Percentiles rank a stretch among this genome's conserved stretches.
Conservation (phyloP, 129 eudicot genomes). For the Flaveria robusta region DNA sequence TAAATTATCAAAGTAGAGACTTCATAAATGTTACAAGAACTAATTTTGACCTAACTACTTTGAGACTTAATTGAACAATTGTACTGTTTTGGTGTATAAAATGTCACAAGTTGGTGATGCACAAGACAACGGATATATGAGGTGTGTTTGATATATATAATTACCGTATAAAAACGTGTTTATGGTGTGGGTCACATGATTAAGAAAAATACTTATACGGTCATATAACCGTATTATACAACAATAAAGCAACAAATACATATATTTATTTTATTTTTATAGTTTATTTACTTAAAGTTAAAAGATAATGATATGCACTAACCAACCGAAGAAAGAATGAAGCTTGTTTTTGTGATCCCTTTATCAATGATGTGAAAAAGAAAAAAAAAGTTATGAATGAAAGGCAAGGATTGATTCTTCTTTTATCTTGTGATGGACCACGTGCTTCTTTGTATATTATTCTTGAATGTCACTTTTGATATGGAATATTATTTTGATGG, state of each 20-base stretch:
- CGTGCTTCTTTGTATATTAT: slow-evolving; percentile 26
- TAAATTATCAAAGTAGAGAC: too few species aligned
- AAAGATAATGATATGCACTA: not conserved
- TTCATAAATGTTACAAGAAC: too few species aligned
- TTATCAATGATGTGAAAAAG: too few species aligned
- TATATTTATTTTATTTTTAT: too few species aligned
- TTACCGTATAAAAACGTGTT: too few species aligned
- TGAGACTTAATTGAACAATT: not conserved
- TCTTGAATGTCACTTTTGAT: slow-evolving; percentile 7
- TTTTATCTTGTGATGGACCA: slow-evolving; percentile 17
- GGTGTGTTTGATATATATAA: not conserved
- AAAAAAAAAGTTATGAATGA: not conserved
- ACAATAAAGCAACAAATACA: too few species aligned
- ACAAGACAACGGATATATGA: not conserved
- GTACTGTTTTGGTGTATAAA: not conserved
- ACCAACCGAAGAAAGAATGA: too few species aligned
- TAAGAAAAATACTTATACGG: too few species aligned
- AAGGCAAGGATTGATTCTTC: not conserved
- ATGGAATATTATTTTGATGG: not conserved
- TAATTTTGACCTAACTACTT: not conserved
- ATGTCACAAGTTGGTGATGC: not conserved
- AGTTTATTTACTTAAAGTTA: too few species aligned
- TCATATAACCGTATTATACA: too few species aligned
- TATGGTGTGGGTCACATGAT: too few species aligned
- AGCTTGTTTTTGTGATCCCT: not conserved